Evolutionary conservation across 2,329 filamentous ascomycete species (phyloP).

Genomic region (Cladosporium phlei): DNA sequence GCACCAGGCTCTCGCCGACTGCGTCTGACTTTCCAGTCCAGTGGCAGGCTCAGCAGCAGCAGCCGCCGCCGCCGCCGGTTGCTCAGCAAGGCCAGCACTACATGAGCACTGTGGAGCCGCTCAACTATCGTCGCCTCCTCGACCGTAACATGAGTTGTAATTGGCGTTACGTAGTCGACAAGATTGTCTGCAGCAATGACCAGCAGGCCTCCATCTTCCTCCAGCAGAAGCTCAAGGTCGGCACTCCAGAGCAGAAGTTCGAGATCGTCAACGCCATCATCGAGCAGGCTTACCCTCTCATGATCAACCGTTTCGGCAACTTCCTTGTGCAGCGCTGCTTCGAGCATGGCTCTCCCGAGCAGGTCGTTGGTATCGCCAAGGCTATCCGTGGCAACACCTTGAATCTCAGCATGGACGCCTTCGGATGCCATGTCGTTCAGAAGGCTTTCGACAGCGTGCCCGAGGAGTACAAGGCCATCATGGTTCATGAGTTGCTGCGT

Average conservation of each 20-base stretch:
- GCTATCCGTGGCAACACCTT: constrained; percentile 91
- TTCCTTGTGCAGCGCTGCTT: constrained; percentile 98
- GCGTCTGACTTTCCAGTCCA: constrained; percentile 41
- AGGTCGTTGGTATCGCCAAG: constrained; percentile 90
- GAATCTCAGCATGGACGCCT: constrained; percentile 94
- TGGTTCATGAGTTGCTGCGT: constrained; percentile 96
- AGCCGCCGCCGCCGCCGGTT: constrained; percentile 25
- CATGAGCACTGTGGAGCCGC: constrained; percentile 78
- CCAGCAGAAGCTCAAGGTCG: constrained; percentile 97
- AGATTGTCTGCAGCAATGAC: constrained; percentile 98
- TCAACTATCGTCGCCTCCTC: constrained; percentile 92
- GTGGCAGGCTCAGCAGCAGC: constrained; percentile 32
- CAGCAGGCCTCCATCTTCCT: constrained; percentile 98
- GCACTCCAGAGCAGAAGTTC: constrained; percentile 90
- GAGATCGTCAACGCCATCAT: constrained; percentile 97
- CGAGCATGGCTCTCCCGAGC: constrained; percentile 91
- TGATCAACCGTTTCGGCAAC: constrained; percentile 98
- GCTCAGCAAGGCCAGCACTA: constrained; percentile 57
- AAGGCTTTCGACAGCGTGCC: constrained; percentile 98
- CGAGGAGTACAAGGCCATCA: constrained; percentile 94
- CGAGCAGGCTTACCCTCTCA: constrained; percentile 86
- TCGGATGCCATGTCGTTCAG: constrained; percentile 96
- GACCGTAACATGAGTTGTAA: constrained; percentile 96
- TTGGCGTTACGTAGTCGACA: constrained; percentile 99
- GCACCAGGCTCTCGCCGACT: constrained; percentile 43